phyloP scores from a whole-genome alignment of 257 asterid genomes.

The Verbascum thapsus region DNA sequence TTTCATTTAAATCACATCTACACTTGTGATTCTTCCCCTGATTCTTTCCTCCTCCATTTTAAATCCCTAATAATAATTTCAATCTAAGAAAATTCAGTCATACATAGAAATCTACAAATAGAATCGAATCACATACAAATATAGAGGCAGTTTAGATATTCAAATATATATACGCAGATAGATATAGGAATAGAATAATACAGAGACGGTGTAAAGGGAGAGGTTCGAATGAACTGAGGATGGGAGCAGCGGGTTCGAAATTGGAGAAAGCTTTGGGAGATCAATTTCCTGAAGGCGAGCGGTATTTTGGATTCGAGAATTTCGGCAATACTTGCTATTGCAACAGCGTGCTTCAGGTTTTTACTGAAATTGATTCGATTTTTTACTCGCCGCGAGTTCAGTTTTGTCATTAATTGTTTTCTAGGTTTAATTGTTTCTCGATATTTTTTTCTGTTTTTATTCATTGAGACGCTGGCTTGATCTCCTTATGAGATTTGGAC shows the following conservation, averaged over 20 bases:
- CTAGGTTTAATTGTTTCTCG: conserved; percentile 13
- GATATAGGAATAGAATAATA: background rate
- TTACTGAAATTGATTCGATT: conserved; percentile 17
- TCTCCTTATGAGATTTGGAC: conserved; percentile 18
- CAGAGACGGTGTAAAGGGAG: background rate
- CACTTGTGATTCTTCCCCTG: conserved; percentile 21
- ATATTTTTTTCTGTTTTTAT: conserved; percentile 10
- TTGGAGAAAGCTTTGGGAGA: conserved; percentile 67
- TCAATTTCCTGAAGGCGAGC: conserved; percentile 68
- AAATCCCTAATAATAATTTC: conserved; percentile 36
- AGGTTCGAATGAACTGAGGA: conserved; percentile 48
- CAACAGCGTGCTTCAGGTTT: conserved; percentile 69
- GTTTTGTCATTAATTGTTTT: background rate
- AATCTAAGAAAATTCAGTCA: background rate
- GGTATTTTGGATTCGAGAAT: conserved; percentile 63
- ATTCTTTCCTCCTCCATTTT: conserved; percentile 21
- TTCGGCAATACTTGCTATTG: conserved; percentile 70
- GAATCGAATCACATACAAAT: conserved; percentile 22
- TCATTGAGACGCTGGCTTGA: background rate
- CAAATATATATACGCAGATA: background rate
- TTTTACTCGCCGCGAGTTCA: conserved; percentile 4
- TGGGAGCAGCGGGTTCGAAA: conserved; percentile 70
- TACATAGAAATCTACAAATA: conserved; percentile 27
- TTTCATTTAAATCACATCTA: conserved; percentile 27
- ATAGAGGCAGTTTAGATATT: conserved; percentile 21